phyloP scores from a whole-genome alignment of 495 filamentous ascomycete genomes.

The Hypoxylon trugodes region DNA sequence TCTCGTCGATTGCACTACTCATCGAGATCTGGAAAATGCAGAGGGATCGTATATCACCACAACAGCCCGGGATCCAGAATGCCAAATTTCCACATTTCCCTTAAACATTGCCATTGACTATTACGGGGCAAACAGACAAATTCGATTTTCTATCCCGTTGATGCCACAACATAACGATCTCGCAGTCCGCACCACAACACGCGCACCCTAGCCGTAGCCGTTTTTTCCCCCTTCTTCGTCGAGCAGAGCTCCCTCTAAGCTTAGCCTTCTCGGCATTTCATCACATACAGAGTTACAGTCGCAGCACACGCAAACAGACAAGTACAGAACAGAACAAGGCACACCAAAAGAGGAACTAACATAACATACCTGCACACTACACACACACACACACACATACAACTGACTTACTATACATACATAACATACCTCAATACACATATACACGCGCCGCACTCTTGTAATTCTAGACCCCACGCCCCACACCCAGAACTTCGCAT shows the following conservation, averaged over 20 bases:
- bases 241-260: not conserved
- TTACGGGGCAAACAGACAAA: conserved; percentile 42
- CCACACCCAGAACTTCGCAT: conserved; percentile 29
- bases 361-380: not conserved
- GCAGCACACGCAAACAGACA: not conserved
- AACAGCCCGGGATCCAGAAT: conserved; percentile 39
- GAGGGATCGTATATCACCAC: conserved; percentile 42
- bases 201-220: conserved; percentile 14
- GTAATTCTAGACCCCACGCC: conserved; percentile 47
- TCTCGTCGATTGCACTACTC: conserved; percentile 41
- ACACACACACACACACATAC: not conserved
- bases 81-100: conserved; percentile 45
- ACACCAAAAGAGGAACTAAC: too few species aligned
- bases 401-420: too few species aligned
- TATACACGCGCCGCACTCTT: conserved; percentile 15
- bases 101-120: conserved; percentile 45
- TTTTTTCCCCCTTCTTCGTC: not conserved
- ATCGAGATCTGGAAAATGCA: conserved; percentile 44
- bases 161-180: conserved; percentile 40
- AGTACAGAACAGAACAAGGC: too few species aligned
- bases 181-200: conserved; percentile 16
- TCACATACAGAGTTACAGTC: not conserved
- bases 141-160: conserved; percentile 30
- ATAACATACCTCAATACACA: too few species aligned
- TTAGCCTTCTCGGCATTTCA: conserved; percentile 25